Percentiles rank a stretch among this genome's conserved stretches.
These are phyloP conservation scores for Dioszegia aurantiaca DNA, from an alignment of 768 basidiomycete genomes.

Conservation along the genomic window DNA sequence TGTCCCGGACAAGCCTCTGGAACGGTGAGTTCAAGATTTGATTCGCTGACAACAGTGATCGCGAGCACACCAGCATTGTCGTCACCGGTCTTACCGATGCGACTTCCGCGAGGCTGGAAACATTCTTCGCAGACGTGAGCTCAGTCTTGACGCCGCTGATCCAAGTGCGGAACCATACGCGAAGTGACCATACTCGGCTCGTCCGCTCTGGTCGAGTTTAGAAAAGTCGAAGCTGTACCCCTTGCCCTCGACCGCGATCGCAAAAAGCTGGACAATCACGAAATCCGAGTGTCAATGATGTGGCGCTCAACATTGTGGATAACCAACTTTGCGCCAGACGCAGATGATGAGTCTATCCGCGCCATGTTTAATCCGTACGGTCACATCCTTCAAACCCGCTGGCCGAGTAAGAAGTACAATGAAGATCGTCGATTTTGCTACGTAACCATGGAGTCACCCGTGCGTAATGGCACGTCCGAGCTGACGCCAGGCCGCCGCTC, in stretches of 20 bases:
- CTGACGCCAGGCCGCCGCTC: constrained; percentile 57
- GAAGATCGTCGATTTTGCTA: constrained; percentile 88
- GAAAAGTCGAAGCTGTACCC: constrained; percentile 70
- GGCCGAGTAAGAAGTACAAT: constrained; percentile 98
- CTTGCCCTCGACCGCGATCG: constrained; percentile 91
- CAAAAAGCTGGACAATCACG: constrained; percentile 71
- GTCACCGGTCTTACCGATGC: constrained; percentile 65
- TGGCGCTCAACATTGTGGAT: constrained; percentile 94
- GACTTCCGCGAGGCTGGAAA: constrained; percentile 65
- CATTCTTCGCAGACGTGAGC: constrained; percentile 81
- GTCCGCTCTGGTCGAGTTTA: constrained; percentile 88
- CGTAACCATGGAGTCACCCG: constrained; percentile 82
- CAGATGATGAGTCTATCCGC: constrained; percentile 73
- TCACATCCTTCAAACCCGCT: constrained; percentile 85
- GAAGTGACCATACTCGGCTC: constrained; percentile 68
- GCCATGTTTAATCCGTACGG: constrained; percentile 81
- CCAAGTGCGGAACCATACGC: constrained; percentile 79
- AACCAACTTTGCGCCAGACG: constrained; percentile 86
- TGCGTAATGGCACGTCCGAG: constrained; percentile 52
- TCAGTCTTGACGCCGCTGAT: background rate
- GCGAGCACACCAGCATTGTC: constrained; percentile 90
- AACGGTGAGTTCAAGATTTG: background rate
- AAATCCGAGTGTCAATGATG: constrained; percentile 80
- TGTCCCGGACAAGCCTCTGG: background rate
- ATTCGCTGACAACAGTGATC: constrained; percentile 62